A percentile compares a stretch with the other conserved stretches of the same genome.
Conservation (phyloP, 441 rosid species). For the Pelargonium myrrhifolium region DNA sequence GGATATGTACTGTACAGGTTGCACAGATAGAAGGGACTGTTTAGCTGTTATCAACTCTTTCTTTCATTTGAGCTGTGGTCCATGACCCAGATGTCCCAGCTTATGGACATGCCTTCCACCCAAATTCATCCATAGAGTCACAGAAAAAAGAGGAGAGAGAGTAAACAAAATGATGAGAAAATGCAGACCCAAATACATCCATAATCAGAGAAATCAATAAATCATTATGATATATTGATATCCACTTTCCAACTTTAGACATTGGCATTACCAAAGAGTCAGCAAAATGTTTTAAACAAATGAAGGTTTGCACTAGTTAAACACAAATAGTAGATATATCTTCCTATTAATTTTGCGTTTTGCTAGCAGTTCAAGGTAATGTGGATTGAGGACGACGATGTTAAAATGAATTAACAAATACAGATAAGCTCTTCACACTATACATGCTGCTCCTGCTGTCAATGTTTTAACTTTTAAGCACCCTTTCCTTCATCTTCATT, state of each 20-base stretch:
- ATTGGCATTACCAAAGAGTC: neutral
- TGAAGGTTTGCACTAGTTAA: conserved; percentile 15
- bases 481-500: conserved; percentile 82
- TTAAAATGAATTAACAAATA: conserved; percentile 24
- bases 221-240: no score
- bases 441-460: conserved; percentile 25
- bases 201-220: neutral
- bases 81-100: conserved; percentile 12
- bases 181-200: no score
- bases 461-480: conserved; percentile 27
- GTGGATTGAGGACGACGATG: conserved; percentile 8
- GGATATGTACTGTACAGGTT: neutral
- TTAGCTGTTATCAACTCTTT: neutral
- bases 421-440: conserved; percentile 29
- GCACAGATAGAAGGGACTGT: neutral
- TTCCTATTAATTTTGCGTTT: conserved; percentile 10
- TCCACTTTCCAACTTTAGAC: no score
- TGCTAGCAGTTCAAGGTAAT: conserved; percentile 18
- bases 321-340: conserved; percentile 6
- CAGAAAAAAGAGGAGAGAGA: neutral
- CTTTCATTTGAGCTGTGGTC: neutral
- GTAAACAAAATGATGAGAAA: no score
- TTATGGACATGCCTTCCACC: neutral
- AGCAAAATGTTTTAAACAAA: conserved; percentile 1
- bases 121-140: neutral